Evolutionary conservation across 1,284 basidiomycete genomes (phyloP).

Genomic region (Irpex sp.): DNA sequence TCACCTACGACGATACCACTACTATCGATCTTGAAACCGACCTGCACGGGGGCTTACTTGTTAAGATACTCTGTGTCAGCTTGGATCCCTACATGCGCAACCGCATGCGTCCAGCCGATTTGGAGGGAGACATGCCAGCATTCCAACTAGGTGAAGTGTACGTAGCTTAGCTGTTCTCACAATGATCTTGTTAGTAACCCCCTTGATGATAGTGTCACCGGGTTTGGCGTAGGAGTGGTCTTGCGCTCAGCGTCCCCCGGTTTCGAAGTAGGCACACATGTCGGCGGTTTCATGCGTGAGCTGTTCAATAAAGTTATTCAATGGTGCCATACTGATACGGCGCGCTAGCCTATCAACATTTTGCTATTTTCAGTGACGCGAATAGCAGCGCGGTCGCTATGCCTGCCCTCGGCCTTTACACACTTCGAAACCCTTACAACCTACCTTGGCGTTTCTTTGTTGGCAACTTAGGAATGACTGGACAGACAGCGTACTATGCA

Average conservation of each 20-base stretch:
- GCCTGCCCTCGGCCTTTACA: not conserved
- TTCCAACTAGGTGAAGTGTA: conserved; percentile 20
- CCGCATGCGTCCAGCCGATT: conserved; percentile 31
- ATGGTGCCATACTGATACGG: not conserved
- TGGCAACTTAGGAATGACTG: conserved; percentile 36
- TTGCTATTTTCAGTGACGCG: not conserved
- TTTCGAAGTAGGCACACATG: conserved; percentile 49
- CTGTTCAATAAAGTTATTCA: conserved; percentile 7
- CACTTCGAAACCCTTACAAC: not conserved
- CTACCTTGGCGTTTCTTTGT: conserved; percentile 32
- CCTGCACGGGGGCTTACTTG: conserved; percentile 44
- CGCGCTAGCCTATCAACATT: not conserved
- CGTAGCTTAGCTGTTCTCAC: not conserved
- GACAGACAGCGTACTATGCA: conserved; percentile 24
- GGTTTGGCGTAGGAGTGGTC: conserved; percentile 46
- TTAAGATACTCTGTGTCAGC: conserved; percentile 39
- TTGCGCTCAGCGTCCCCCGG: conserved; percentile 46
- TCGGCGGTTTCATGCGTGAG: conserved; percentile 42
- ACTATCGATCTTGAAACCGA: conserved; percentile 44
- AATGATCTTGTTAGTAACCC: not conserved
- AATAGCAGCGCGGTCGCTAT: conserved; percentile 11
- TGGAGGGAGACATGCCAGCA: conserved; percentile 1
- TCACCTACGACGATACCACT: conserved; percentile 12
- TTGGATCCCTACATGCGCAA: conserved; percentile 46
- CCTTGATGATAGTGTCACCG: conserved; percentile 15